These are phyloP conservation scores for Dothidotthia symphoricarpi DNA, from an alignment of 2,329 filamentous ascomycete species.

Conservation along the genomic window DNA sequence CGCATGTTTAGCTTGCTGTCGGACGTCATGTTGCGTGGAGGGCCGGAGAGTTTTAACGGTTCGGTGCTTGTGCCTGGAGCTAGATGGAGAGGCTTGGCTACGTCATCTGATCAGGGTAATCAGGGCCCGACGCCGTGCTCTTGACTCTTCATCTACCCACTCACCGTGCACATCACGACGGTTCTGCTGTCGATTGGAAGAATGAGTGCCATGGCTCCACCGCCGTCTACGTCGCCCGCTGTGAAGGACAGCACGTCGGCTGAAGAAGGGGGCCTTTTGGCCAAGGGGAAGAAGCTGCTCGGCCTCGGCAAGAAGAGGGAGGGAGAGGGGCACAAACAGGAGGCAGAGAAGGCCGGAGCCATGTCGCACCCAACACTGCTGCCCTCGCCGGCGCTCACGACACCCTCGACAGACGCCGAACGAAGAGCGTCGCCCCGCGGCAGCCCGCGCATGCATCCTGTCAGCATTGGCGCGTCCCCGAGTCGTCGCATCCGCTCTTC, in stretches of 20 bases:
- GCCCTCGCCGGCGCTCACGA: slow-evolving; percentile 33
- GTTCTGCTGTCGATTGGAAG: too few relatives aligned
- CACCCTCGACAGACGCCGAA: slow-evolving; percentile 27
- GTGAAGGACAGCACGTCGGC: slow-evolving; percentile 5
- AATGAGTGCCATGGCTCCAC: too few relatives aligned
- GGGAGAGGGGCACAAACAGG: slow-evolving; percentile 11
- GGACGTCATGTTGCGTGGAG: too few relatives aligned
- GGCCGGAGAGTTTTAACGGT: too few relatives aligned
- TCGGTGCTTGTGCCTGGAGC: too few relatives aligned
- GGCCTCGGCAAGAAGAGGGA: slow-evolving; percentile 41
- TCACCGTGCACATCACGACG: too few relatives aligned
- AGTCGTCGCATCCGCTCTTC: slow-evolving; percentile 62
- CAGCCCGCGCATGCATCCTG: slow-evolving; percentile 38
- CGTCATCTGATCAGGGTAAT: too few relatives aligned
- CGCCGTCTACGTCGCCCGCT: too few relatives aligned
- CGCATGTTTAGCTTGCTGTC: too few relatives aligned
- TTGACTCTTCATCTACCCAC: too few relatives aligned
- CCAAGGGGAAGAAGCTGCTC: slow-evolving; percentile 40
- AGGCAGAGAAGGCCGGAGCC: slow-evolving; percentile 11
- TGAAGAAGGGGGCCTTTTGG: slow-evolving; percentile 28
- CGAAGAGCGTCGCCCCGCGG: slow-evolving; percentile 36
- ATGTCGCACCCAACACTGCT: slow-evolving; percentile 26
- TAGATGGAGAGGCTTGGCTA: too few relatives aligned
- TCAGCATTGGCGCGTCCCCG: slow-evolving; percentile 56
- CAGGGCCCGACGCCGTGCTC: too few relatives aligned